phyloP scores from a whole-genome alignment of 768 basidiomycete species.

The Leccinum disarticulatum region DNA sequence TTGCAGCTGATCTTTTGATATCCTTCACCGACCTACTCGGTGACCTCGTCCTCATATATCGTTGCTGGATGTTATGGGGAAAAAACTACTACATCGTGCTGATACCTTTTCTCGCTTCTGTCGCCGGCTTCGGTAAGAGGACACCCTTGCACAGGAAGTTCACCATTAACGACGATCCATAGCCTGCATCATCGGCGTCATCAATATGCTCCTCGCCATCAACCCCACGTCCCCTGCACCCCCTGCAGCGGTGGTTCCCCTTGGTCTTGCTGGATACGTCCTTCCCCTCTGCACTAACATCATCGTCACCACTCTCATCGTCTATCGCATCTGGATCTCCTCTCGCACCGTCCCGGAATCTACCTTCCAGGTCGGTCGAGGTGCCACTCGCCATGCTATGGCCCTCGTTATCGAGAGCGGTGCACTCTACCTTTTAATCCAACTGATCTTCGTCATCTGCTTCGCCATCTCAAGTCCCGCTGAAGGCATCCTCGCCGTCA shows the following conservation, averaged over 20 bases:
- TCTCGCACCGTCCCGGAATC: constrained; percentile 16
- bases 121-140: constrained; percentile 36
- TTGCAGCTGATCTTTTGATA: constrained; percentile 38
- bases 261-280: constrained; percentile 36
- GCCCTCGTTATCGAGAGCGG: constrained; percentile 42
- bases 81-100: constrained; percentile 33
- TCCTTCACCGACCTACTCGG: constrained; percentile 38
- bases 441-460: constrained; percentile 42
- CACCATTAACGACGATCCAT: background rate
- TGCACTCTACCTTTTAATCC: constrained; percentile 38
- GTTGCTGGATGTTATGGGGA: constrained; percentile 44
- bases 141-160: background rate
- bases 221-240: constrained; percentile 34
- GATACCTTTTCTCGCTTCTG: constrained; percentile 35
- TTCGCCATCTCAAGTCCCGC: constrained; percentile 36
- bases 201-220: constrained; percentile 29
- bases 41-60: constrained; percentile 38
- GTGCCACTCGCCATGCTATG: constrained; percentile 28
- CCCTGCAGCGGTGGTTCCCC: constrained; percentile 35
- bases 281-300: constrained; percentile 44
- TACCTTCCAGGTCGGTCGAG: constrained; percentile 11
- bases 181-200: constrained; percentile 33
- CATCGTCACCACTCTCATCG: constrained; percentile 42
- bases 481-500: constrained; percentile 36
- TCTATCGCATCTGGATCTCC: constrained; percentile 37